Evolutionary conservation across 2,329 filamentous ascomycete genomes (phyloP).

Genomic region (Apiospora sp.): DNA sequence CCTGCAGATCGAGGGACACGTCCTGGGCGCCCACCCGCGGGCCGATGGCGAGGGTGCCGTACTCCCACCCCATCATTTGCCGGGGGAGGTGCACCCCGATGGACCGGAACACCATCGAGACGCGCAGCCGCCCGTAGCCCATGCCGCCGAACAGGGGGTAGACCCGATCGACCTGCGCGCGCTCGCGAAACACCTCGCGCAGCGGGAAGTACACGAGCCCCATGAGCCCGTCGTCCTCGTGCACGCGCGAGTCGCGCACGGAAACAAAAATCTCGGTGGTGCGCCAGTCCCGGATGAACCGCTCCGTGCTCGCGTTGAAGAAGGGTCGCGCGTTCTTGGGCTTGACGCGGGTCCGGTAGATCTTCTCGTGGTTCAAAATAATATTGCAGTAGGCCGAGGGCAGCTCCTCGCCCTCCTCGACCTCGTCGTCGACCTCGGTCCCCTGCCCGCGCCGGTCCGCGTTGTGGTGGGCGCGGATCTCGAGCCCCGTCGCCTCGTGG

Average conservation of each 20-base stretch:
- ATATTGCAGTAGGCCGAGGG: slow-evolving; percentile 23
- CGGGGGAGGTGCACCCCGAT: not conserved
- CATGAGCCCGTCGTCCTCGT: slow-evolving; percentile 24
- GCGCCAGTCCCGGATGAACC: slow-evolving; percentile 20
- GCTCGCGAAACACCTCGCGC: not conserved
- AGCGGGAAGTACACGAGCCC: slow-evolving; percentile 21
- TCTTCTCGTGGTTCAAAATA: slow-evolving; percentile 22
- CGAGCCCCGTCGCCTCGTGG: slow-evolving; percentile 24
- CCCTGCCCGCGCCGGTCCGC: slow-evolving; percentile 14
- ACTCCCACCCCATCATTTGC: slow-evolving; percentile 21
- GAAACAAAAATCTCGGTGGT: not conserved
- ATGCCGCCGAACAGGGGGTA: slow-evolving; percentile 25
- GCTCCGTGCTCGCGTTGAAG: slow-evolving; percentile 25
- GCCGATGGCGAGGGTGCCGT: slow-evolving; percentile 20
- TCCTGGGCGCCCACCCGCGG: slow-evolving; percentile 9
- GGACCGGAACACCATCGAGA: slow-evolving; percentile 22
- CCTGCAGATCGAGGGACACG: not conserved
- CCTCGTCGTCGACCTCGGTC: slow-evolving; percentile 21
- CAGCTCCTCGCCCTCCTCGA: slow-evolving; percentile 24
- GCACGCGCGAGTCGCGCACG: slow-evolving; percentile 21
- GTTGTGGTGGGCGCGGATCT: slow-evolving; percentile 25
- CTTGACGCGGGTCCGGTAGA: slow-evolving; percentile 23
- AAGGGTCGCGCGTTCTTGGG: slow-evolving; percentile 25
- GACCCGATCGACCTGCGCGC: slow-evolving; percentile 20
- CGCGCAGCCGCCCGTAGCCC: slow-evolving; percentile 24